Conservation (phyloP, 176 grass and related monocot genomes). For the Oropetium thomaeum region DNA sequence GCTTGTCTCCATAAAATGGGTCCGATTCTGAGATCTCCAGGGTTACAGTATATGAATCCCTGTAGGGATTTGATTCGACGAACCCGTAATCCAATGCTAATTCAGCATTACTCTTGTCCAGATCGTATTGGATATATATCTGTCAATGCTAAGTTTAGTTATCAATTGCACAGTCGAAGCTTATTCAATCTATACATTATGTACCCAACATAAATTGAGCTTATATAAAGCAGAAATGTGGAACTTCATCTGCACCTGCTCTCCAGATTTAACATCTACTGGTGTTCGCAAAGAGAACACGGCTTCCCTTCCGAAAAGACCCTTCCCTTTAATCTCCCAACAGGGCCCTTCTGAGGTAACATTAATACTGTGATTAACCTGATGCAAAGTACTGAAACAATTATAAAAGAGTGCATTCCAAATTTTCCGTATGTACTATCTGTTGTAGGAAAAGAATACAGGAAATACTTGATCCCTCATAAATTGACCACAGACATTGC, state of each 20-base stretch:
- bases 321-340: slow-evolving; percentile 96
- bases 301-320: slow-evolving; percentile 63
- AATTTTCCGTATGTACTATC: slow-evolving; percentile 9
- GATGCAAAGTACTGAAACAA: slow-evolving; percentile 26
- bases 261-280: slow-evolving; percentile 59
- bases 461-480: not conserved
- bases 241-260: slow-evolving; percentile 51
- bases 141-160: slow-evolving; percentile 29
- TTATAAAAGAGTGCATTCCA: slow-evolving; percentile 13
- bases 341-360: slow-evolving; percentile 65
- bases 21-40: slow-evolving; percentile 86
- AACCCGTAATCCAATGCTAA: slow-evolving; percentile 87
- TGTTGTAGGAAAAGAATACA: not conserved
- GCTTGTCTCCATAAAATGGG: slow-evolving; percentile 89
- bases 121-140: slow-evolving; percentile 87
- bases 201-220: not conserved
- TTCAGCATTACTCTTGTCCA: slow-evolving; percentile 88
- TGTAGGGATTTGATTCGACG: slow-evolving; percentile 59
- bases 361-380: slow-evolving; percentile 74
- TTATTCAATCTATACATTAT: slow-evolving; percentile 17
- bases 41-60: slow-evolving; percentile 78
- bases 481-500: not conserved
- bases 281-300: slow-evolving; percentile 77
- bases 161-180: slow-evolving; percentile 10
- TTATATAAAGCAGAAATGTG: slow-evolving; percentile 2